Percentiles rank a stretch among this genome's conserved stretches.
phyloP scores from a whole-genome alignment of 1,284 basidiomycete species.

The Pyrrhoderma lamaoense region DNA sequence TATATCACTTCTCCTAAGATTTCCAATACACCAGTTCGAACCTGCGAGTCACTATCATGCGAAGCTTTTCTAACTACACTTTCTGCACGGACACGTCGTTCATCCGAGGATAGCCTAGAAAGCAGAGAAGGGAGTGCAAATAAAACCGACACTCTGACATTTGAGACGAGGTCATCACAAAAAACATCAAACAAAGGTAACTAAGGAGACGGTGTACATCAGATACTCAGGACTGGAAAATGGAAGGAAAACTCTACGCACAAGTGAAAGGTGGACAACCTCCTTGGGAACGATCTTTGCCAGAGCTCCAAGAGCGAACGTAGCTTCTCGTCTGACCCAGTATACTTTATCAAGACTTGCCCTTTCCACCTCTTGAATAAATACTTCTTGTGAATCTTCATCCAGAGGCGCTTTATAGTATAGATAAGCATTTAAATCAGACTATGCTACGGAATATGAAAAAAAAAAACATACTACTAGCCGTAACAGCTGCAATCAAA shows the following conservation, averaged over 20 bases:
- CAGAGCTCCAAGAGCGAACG: slow-evolving; percentile 81
- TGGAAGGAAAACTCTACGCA: slow-evolving; percentile 30
- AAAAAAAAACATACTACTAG: slow-evolving; percentile 43
- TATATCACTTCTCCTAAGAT: slow-evolving; percentile 88
- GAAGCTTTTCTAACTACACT: slow-evolving; percentile 57
- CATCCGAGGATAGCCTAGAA: slow-evolving; percentile 48
- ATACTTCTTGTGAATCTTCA: slow-evolving; percentile 55
- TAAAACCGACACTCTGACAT: slow-evolving; percentile 86
- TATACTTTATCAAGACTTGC: slow-evolving; percentile 74
- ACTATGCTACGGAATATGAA: neutral
- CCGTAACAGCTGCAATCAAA: slow-evolving; percentile 80
- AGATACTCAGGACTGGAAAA: neutral
- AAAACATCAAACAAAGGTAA: slow-evolving; percentile 74
- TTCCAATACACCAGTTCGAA: slow-evolving; percentile 81
- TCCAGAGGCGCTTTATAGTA: slow-evolving; percentile 46
- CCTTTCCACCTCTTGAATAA: slow-evolving; percentile 78
- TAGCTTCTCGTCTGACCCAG: slow-evolving; percentile 86
- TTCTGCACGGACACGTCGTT: slow-evolving; percentile 57
- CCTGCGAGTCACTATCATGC: slow-evolving; percentile 60
- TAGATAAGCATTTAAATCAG: neutral
- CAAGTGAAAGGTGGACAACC: slow-evolving; percentile 55
- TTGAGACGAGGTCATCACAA: slow-evolving; percentile 66
- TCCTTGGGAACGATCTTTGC: slow-evolving; percentile 79
- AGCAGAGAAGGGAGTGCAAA: slow-evolving; percentile 81
- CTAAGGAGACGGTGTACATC: slow-evolving; percentile 32